Percentiles rank a stretch among this genome's conserved stretches.
phyloP scores from a whole-genome alignment of 2,329 filamentous ascomycete genomes.

The Exophiala phaeomuriformis region DNA sequence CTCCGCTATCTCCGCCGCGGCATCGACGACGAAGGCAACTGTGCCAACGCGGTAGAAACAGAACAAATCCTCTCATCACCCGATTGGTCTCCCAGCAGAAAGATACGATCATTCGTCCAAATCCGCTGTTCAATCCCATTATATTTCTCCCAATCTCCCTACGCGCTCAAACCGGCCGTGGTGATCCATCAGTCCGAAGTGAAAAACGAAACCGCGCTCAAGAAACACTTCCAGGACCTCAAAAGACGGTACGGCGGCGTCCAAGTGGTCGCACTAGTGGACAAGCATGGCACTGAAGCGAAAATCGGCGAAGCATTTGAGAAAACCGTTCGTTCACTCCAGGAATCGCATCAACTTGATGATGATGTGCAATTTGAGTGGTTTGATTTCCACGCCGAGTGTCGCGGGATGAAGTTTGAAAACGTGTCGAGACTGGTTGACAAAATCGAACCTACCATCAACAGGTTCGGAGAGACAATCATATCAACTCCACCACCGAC shows the following conservation, averaged over 20 bases:
- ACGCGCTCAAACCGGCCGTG: slow-evolving; percentile 82
- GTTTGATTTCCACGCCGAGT: slow-evolving; percentile 94
- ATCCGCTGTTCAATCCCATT: slow-evolving; percentile 84
- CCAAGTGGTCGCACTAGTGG: slow-evolving; percentile 76
- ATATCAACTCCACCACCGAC: slow-evolving; percentile 30
- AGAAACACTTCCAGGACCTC: slow-evolving; percentile 68
- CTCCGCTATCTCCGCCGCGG: slow-evolving; percentile 84
- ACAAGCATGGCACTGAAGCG: slow-evolving; percentile 76
- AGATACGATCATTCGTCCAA: slow-evolving; percentile 77
- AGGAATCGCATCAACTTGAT: slow-evolving; percentile 52
- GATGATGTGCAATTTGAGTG: slow-evolving; percentile 69
- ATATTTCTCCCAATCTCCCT: slow-evolving; percentile 92
- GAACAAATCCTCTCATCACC: slow-evolving; percentile 80
- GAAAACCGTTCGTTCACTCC: slow-evolving; percentile 58
- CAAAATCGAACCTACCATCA: slow-evolving; percentile 59
- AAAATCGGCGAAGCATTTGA: slow-evolving; percentile 74
- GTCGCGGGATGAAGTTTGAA: slow-evolving; percentile 95
- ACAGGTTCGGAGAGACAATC: slow-evolving; percentile 64
- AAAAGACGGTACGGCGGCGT: slow-evolving; percentile 64
- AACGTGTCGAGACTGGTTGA: slow-evolving; percentile 78
- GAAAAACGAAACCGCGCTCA: slow-evolving; percentile 70
- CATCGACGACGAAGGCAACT: slow-evolving; percentile 79
- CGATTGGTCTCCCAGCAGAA: slow-evolving; percentile 55
- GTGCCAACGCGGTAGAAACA: slow-evolving; percentile 88
- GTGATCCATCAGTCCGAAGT: slow-evolving; percentile 72